Base-by-base conservation (phyloP, 306 rosid species). In the Astragalus membranaceus region DNA sequence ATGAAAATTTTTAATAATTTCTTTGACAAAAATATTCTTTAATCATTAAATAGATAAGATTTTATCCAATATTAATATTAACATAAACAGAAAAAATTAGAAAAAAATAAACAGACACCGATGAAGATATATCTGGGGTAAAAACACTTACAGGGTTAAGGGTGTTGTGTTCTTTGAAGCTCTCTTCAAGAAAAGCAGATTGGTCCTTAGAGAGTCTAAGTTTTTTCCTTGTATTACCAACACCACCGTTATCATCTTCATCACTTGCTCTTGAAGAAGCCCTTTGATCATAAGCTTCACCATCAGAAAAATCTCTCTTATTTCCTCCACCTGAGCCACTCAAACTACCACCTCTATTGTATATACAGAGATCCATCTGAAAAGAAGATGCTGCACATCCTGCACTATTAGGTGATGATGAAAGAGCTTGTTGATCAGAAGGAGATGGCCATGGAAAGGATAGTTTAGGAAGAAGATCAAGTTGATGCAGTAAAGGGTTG, bases 181-280 rank as follows among this genome's bases (percentile, higher is more conserved):
- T 91, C 8, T 95, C 95, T 76, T 95, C 99, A n/a, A 95, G 99
- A 48, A 87, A 95, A 64, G 96, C 97, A 4, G 97, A 91, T 60
- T 95, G 99, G 7, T 91, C 89, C 66, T 95, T 95, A 0, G 99
- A 91, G 32, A 95, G 95, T 46, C 99, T 78, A 9, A 95, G 97
- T 33, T 95, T 95, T 87, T 91, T 95, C 46, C 96, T 82, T 0
- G 92, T 82, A 16, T 82, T 75, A 1, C 62, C 55, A 13, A 83
- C 88, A 3, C 14, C 67, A 11, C 83, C 86, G 17, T 29, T 68
- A 12, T 91, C 96, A 11, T 95, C 97, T 47, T 94, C 96, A 16
- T 94, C 97, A 13, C 97, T 90, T 7, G 83, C 92, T 76, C 98
- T 84, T 0, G 96, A 85, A 69, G 78, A 80, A 53, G 78, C 85